These are phyloP conservation scores for Sisymbrium altissimum DNA, from an alignment of 345 rosid species.

Conservation along the genomic window DNA sequence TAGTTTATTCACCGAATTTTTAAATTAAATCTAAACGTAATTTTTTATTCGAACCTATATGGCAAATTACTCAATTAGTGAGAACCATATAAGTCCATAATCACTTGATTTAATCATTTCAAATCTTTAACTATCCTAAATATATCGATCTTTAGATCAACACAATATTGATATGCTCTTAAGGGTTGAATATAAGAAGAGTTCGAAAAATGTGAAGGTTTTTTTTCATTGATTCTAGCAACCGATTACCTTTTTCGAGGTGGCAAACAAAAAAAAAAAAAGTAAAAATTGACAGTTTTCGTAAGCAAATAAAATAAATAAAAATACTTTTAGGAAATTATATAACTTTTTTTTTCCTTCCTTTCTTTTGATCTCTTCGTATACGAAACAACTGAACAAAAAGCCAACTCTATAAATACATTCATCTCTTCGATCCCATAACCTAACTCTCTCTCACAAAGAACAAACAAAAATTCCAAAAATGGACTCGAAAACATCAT, in stretches of 20 bases:
- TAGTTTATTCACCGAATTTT: too few species aligned
- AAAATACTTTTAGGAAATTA: neutral
- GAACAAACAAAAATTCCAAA: neutral
- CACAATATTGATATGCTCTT: neutral
- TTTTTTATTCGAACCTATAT: neutral
- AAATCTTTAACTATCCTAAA: neutral
- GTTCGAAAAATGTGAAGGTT: neutral
- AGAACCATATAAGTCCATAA: neutral
- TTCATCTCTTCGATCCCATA: conserved; percentile 10
- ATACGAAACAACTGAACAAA: neutral
- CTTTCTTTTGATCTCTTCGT: neutral
- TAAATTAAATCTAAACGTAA: neutral
- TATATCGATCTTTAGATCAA: neutral
- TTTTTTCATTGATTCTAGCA: conserved; percentile 8
- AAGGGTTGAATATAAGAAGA: neutral
- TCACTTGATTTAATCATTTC: neutral
- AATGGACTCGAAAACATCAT: conserved; percentile 18
- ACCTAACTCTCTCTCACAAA: neutral
- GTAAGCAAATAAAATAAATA: neutral
- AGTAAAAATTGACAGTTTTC: neutral
- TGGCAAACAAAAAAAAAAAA: conserved; percentile 21
- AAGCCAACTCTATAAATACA: conserved; percentile 23
- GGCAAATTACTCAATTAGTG: neutral
- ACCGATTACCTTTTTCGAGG: conserved; percentile 25
- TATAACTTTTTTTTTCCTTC: neutral